phyloP scores from a whole-genome alignment of 2,329 filamentous ascomycete genomes.

The Fusarium lateritium region DNA sequence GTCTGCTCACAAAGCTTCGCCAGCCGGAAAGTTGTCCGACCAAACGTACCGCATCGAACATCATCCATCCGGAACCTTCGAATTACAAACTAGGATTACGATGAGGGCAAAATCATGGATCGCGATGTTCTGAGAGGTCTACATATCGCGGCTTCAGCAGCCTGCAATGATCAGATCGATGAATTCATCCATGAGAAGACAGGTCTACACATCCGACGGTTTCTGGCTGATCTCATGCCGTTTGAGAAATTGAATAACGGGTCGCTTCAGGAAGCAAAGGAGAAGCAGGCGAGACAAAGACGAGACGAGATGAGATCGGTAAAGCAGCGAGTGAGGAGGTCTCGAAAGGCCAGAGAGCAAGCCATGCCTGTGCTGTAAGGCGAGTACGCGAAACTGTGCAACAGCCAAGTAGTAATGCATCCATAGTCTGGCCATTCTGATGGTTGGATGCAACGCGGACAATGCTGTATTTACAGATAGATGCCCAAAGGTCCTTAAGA shows the following conservation, averaged over 20 bases:
- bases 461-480: constrained; percentile 11
- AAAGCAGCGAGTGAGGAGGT: constrained; percentile 56
- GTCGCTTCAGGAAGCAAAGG: constrained; percentile 42
- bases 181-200: constrained; percentile 66
- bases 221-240: constrained; percentile 67
- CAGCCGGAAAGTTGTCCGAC: constrained; percentile 46
- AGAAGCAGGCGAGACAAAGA: constrained; percentile 49
- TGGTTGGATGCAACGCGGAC: constrained; percentile 14
- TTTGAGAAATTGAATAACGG: constrained; percentile 63
- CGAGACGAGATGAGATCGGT: constrained; percentile 54
- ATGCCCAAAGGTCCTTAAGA: neutral
- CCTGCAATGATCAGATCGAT: constrained; percentile 69
- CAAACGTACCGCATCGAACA: constrained; percentile 55
- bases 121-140: constrained; percentile 69
- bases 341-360: constrained; percentile 48
- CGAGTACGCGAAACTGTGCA: constrained; percentile 1
- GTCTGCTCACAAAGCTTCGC: constrained; percentile 50
- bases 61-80: constrained; percentile 53
- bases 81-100: constrained; percentile 49
- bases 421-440: constrained; percentile 12
- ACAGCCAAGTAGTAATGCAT: constrained; percentile 7
- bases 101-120: constrained; percentile 61
- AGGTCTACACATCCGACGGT: constrained; percentile 67
- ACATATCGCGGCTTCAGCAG: constrained; percentile 69
- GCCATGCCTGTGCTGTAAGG: constrained; percentile 4